Evolutionary conservation across 164 flowering plant species (phyloP).

Genomic region (Cinnamomum micranthum): DNA sequence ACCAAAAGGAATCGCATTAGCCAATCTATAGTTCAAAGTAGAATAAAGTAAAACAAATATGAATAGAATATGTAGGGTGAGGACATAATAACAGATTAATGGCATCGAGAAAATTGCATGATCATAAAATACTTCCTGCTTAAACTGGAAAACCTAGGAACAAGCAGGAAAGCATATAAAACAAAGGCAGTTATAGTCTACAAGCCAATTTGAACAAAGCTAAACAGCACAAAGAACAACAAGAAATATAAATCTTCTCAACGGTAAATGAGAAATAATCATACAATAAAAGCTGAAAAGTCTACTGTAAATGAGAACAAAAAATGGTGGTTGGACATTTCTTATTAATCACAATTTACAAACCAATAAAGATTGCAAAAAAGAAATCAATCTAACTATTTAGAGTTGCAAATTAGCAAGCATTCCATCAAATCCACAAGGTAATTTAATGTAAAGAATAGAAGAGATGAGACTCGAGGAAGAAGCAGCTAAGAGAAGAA

Average conservation of each 20-base stretch:
- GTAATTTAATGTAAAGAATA: too few relatives aligned
- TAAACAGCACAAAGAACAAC: background rate
- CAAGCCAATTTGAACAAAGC: background rate
- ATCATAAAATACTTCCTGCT: background rate
- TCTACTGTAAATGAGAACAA: background rate
- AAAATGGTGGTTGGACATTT: background rate
- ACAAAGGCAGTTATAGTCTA: background rate
- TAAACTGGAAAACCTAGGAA: background rate
- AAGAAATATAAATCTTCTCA: background rate
- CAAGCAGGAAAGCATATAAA: background rate
- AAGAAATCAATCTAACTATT: too few relatives aligned
- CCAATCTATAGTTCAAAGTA: background rate
- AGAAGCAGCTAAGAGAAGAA: too few relatives aligned
- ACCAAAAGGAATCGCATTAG: conserved; percentile 13
- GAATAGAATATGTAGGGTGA: background rate
- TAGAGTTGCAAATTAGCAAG: background rate
- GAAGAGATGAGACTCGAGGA: too few relatives aligned
- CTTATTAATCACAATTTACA: background rate
- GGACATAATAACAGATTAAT: background rate
- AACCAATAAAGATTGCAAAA: too few relatives aligned
- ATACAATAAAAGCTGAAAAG: too few relatives aligned
- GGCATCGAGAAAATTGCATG: background rate
- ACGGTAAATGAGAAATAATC: background rate
- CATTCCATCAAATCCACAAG: background rate
- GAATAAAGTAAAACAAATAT: background rate